phyloP scores from a whole-genome alignment of 306 rosid genomes.

The Malus asiatica region DNA sequence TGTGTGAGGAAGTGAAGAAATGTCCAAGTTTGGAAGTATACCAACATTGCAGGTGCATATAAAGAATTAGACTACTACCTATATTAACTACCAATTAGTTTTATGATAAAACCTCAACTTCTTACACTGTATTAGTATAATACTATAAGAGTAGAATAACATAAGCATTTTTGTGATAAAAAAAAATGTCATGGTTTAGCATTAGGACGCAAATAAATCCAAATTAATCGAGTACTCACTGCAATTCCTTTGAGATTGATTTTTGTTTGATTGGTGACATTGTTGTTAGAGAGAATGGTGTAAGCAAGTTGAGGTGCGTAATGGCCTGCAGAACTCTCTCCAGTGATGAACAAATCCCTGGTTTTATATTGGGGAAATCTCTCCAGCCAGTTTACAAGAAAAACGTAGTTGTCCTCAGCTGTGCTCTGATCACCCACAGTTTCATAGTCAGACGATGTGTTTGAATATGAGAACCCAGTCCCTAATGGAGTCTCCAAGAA shows the following conservation, averaged over 20 bases:
- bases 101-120: too few relatives aligned
- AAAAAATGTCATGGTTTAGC: too few relatives aligned
- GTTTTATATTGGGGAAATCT: slow-evolving; percentile 55
- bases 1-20: too few relatives aligned
- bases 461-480: slow-evolving; percentile 63
- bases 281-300: slow-evolving; percentile 33
- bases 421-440: slow-evolving; percentile 47
- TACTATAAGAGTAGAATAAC: too few relatives aligned
- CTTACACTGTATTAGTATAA: too few relatives aligned
- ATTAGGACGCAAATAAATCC: too few relatives aligned
- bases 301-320: slow-evolving; percentile 57
- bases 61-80: too few relatives aligned
- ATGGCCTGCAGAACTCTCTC: slow-evolving; percentile 66
- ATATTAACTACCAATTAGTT: too few relatives aligned
- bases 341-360: slow-evolving; percentile 47
- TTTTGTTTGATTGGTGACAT: slow-evolving; percentile 16
- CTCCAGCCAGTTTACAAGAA: slow-evolving; percentile 54
- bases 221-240: slow-evolving; percentile 23
- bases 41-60: too few relatives aligned
- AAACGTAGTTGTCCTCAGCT: slow-evolving; percentile 42
- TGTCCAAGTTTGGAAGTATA: too few relatives aligned
- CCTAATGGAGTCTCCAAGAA: slow-evolving; percentile 64
- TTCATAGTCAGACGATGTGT: slow-evolving; percentile 28
- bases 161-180: too few relatives aligned
- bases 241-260: slow-evolving; percentile 61